Evolutionary conservation across 805 yeast species (phyloP).

Genomic region (Torulaspora indica): DNA sequence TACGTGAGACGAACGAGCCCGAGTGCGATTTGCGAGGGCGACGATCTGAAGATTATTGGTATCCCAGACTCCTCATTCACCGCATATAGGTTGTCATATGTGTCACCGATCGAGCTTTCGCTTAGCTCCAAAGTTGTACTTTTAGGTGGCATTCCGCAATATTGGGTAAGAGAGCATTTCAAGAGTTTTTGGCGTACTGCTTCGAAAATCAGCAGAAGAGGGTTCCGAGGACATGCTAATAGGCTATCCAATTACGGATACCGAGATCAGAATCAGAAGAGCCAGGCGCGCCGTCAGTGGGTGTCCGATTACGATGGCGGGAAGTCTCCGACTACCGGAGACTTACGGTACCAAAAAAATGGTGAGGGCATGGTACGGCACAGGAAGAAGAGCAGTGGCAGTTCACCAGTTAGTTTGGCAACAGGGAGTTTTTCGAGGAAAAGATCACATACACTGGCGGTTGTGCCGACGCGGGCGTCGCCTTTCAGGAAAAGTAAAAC

Average conservation of each 20-base stretch:
- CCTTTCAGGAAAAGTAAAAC: not conserved
- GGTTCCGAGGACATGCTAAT: constrained; percentile 9
- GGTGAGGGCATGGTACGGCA: not conserved
- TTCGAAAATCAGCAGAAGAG: constrained; percentile 6
- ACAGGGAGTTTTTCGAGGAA: not conserved
- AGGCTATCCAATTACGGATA: constrained; percentile 12
- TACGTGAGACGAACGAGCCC: constrained; percentile 17
- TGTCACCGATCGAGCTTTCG: constrained; percentile 46
- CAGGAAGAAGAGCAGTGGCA: not conserved
- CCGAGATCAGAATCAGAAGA: constrained; percentile 10
- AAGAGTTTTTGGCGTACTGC: constrained; percentile 11
- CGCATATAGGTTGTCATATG: constrained; percentile 53
- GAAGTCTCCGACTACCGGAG: not conserved
- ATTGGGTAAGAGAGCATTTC: constrained; percentile 42
- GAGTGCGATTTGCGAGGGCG: constrained; percentile 1
- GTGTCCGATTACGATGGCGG: not conserved
- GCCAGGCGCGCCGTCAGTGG: not conserved
- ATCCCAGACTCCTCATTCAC: constrained; percentile 57
- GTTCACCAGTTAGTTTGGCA: not conserved
- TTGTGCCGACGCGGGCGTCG: not conserved
- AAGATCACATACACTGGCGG: constrained; percentile 1
- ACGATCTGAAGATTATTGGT: constrained; percentile 10
- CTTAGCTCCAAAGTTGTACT: constrained; percentile 45
- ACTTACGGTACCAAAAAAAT: not conserved
- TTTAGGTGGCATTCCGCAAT: constrained; percentile 54